Base-by-base conservation (phyloP, 768 basidiomycete species). In the Guyanaporus albipodus region DNA sequence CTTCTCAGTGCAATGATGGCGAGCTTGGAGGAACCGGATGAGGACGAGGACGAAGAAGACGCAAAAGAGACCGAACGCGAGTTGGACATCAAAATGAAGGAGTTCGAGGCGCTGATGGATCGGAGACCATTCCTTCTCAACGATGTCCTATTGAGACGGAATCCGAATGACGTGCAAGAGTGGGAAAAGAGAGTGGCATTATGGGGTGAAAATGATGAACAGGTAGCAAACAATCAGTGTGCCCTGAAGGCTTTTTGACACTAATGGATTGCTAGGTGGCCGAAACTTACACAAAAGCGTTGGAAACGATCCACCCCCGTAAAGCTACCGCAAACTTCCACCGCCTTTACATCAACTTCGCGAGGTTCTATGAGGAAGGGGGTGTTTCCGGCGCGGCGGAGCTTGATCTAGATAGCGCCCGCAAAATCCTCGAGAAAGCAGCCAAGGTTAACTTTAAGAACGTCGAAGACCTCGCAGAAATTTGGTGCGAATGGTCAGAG, bases 401-500 rank as follows among this genome's bases (percentile, higher is more conserved):
- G 58, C 64, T 77, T 3, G 91, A 97, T 59, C 67, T 97, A 2
- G 82, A 82, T 38, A 88, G 80, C 55, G 89, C 95, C 4, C 82
- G 94, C 33, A 94, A 94, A 70, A 87, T 98, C 23, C 70, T 98
- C 28, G 93, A 97, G 63, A 95, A 91, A 67, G 95, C 82, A 5
- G 87, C 87, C 4, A 90, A 88, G 57, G 83, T 96, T 33, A 88
- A 87, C 61, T 97, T 93, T 74, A 91, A 86, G 67, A 76, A 80
- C n/a, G 94, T 99, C 9, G 95, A 99, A 62, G 96, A 99, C 59
- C 76, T 99, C 19, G 96, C 96, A 0, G 96, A 98, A 65, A 80
- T 97, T 12, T 99, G 96, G 96, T 97, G 94, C 59, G 96, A 98
- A 69, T 98, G 96, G 95, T 83, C 96, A 7, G 96, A 99, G 69